A percentile compares a stretch with the other conserved stretches of the same genome.
Conservation (phyloP, 306 rosid genomes). For the Castanospermum australe region DNA sequence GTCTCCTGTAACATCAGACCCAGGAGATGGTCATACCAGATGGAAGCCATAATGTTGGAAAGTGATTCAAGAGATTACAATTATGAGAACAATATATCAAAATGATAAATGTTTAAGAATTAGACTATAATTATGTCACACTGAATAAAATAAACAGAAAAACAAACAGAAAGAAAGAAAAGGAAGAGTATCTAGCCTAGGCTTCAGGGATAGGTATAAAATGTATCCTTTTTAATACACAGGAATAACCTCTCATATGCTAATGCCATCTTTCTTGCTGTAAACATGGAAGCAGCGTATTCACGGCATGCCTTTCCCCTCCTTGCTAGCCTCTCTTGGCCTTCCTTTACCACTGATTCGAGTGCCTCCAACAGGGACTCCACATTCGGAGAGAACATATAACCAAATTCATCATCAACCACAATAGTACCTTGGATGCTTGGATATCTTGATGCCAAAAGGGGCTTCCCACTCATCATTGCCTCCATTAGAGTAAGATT, state of each 20-base stretch:
- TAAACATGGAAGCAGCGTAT: conserved; percentile 81
- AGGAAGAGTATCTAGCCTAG: neutral
- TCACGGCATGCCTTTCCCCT: conserved; percentile 73
- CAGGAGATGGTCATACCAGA: neutral
- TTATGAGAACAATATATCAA: neutral
- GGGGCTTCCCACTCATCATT: conserved; percentile 86
- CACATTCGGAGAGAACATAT: conserved; percentile 84
- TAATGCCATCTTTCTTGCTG: conserved; percentile 82
- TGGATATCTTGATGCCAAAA: conserved; percentile 86
- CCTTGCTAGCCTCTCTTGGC: conserved; percentile 52
- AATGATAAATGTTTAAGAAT: neutral
- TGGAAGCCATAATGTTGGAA: neutral
- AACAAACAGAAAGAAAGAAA: neutral
- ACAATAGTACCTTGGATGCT: conserved; percentile 86
- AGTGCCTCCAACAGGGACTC: conserved; percentile 70
- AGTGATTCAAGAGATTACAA: neutral
- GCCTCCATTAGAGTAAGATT: conserved; percentile 97
- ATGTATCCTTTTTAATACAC: conserved; percentile 64
- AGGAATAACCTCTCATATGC: conserved; percentile 88
- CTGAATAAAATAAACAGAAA: conserved; percentile 14
- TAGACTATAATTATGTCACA: neutral
- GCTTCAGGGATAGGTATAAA: conserved; percentile 67
- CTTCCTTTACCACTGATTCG: conserved; percentile 65
- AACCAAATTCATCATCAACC: conserved; percentile 82
- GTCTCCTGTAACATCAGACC: neutral